Conservation (phyloP, 495 filamentous ascomycete species). For the Penicillium bovifimosum region DNA sequence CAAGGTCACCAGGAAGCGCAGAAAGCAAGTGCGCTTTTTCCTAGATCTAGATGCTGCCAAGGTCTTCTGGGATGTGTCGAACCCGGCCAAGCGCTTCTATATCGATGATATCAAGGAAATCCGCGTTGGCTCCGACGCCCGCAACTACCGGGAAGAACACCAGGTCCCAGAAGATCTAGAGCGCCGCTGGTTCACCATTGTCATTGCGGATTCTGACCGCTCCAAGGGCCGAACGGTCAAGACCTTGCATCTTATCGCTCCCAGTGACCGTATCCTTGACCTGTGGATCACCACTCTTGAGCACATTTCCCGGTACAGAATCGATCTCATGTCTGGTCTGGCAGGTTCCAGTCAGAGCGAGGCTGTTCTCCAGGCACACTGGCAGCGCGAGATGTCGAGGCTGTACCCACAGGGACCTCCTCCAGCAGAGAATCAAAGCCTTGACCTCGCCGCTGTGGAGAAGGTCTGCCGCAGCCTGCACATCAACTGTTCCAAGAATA, state of each 20-base stretch:
- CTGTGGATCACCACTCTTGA: slow-evolving; percentile 80
- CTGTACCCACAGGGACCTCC: slow-evolving; percentile 52
- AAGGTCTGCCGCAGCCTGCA: slow-evolving; percentile 80
- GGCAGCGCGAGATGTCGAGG: slow-evolving; percentile 78
- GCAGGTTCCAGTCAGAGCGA: slow-evolving; percentile 69
- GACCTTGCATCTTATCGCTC: slow-evolving; percentile 78
- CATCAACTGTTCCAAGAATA: slow-evolving; percentile 74
- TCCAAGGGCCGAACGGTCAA: slow-evolving; percentile 64
- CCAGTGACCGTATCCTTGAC: slow-evolving; percentile 58
- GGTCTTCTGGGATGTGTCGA: slow-evolving; percentile 78
- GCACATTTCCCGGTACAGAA: slow-evolving; percentile 70
- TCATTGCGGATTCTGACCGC: slow-evolving; percentile 65
- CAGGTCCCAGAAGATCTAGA: slow-evolving; percentile 57
- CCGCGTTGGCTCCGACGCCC: slow-evolving; percentile 74
- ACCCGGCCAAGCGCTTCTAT: slow-evolving; percentile 76
- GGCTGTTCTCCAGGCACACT: slow-evolving; percentile 71
- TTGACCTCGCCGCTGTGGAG: slow-evolving; percentile 72
- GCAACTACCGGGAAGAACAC: slow-evolving; percentile 83
- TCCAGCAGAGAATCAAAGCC: slow-evolving; percentile 56
- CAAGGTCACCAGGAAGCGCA: slow-evolving; percentile 79
- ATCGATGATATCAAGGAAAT: slow-evolving; percentile 94
- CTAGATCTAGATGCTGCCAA: slow-evolving; percentile 77
- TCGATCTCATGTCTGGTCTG: slow-evolving; percentile 82
- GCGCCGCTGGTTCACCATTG: slow-evolving; percentile 77
- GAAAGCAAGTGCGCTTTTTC: slow-evolving; percentile 65